Base-by-base conservation (phyloP, 2,329 filamentous ascomycete genomes). In the Aspergillus brasiliensis region DNA sequence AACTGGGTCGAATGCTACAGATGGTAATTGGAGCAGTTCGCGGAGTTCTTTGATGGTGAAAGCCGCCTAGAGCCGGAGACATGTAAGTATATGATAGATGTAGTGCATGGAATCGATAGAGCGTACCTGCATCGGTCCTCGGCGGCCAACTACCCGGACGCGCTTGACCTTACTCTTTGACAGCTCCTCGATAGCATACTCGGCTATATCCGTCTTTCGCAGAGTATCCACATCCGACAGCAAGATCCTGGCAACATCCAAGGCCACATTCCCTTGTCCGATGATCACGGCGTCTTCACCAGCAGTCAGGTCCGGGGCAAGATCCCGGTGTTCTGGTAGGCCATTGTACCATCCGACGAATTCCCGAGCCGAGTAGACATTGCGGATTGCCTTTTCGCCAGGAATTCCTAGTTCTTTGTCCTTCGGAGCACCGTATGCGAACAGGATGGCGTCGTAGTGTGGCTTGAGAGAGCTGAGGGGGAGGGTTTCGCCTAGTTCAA, bases 321-420 rank as follows among this genome's bases (percentile, higher is more conserved):
- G 79, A 67, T 84, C 76, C 19, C 89, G 84, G 71, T 91, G 91
- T 67, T 96, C 91, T 0, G 95, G 95, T 2, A 97, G 83, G 2
- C 95, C 95, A 75, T 99, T 99, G 77, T 99, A 99, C 95, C 95
- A 99, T 17, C 93, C 95, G 1, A 99, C 95, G 73, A 98, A 97
- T 40, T 92, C 89, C 27, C 95, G 86, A 2, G 95, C 95, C 7
- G 93, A 97, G 73, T 92, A 89, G 17, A 98, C 91, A 25, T 83
- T 81, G 6, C 95, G 78, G 5, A 78, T 75, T 3, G 88, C 83
- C 71, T 71, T 65, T 61, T 99, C 95, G 8, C 94, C 93, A 0
- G 90, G 87, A 37, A 99, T 87, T 0, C 86, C 88, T 0, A 99
- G 82, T 57, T 84, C 87, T 64, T 87, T 88, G 74, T 99, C 95